Evolutionary conservation across 345 rosid genomes (phyloP).

Genomic region (Zanthoxylum bungeanum): DNA sequence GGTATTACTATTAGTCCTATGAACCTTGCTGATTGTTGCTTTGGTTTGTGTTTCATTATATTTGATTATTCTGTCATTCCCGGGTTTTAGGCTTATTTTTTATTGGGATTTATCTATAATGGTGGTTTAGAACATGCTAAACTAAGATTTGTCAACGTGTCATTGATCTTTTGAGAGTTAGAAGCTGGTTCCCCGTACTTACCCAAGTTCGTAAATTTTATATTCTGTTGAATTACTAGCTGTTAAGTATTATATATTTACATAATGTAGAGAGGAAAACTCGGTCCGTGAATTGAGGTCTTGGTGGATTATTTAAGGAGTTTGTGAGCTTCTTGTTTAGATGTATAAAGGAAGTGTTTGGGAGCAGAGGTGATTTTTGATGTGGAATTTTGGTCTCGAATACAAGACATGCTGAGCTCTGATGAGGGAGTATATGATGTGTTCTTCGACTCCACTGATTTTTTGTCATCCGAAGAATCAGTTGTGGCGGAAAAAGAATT

Average conservation of each 20-base stretch:
- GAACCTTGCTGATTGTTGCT: conserved; percentile 11
- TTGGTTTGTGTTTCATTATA: conserved; percentile 25
- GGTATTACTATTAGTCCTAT: conserved; percentile 35
- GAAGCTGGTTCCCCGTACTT: conserved; percentile 46
- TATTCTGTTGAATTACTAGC: conserved; percentile 4
- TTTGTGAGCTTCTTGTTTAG: conserved; percentile 18
- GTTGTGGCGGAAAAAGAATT: conserved; percentile 25
- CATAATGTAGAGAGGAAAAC: conserved; percentile 24
- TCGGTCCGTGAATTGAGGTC: conserved; percentile 48
- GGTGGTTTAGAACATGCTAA: conserved; percentile 21
- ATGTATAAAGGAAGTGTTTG: conserved; percentile 19
- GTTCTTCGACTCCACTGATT: conserved; percentile 68
- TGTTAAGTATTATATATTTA: conserved; percentile 15
- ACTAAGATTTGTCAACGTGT: conserved; percentile 12
- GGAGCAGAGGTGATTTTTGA: conserved; percentile 21
- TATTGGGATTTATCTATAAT: conserved; percentile 25
- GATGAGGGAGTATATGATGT: conserved; percentile 43
- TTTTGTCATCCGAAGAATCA: conserved; percentile 34
- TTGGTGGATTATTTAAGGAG: conserved; percentile 24
- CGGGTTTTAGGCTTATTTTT: conserved; percentile 30
- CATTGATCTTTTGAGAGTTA: conserved; percentile 18
- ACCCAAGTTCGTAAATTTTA: conserved; percentile 23
- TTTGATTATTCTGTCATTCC: conserved; percentile 42
- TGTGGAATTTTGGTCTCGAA: conserved; percentile 32
- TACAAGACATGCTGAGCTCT: conserved; percentile 51